A percentile compares a stretch with the other conserved stretches of the same genome.
Evolutionary conservation across 352 stramenopile species (phyloP).

Genomic region (Globisporangium sylvaticum): DNA sequence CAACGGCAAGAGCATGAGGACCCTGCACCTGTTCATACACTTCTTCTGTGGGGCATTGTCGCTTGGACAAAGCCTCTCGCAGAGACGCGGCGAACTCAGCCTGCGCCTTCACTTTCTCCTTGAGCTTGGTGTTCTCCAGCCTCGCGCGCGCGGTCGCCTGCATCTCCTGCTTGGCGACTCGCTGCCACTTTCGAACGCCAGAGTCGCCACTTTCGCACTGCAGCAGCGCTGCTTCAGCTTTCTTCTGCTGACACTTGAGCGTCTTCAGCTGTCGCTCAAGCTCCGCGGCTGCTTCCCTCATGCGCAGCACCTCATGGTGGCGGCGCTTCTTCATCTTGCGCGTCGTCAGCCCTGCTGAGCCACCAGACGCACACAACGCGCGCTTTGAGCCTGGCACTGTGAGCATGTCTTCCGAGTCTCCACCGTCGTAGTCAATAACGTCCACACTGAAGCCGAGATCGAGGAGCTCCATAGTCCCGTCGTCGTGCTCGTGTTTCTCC

Average conservation of each 20-base stretch:
- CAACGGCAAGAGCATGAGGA: not conserved
- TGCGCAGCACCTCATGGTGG: not conserved
- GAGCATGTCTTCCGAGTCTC: not conserved
- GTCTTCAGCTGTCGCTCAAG: not conserved
- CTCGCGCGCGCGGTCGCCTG: constrained; percentile 31
- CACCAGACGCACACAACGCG: not conserved
- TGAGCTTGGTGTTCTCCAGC: constrained; percentile 45
- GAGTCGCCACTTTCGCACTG: not conserved
- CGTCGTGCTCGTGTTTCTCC: not conserved
- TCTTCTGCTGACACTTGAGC: not conserved
- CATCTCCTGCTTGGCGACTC: constrained; percentile 34
- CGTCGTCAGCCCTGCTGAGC: not conserved
- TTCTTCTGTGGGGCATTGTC: constrained; percentile 19
- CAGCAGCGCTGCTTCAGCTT: not conserved
- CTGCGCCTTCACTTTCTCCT: constrained; percentile 36
- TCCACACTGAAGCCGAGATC: not conserved
- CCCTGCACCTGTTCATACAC: not conserved
- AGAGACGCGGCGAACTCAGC: constrained; percentile 33
- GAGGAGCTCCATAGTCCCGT: not conserved
- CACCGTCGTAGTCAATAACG: not conserved
- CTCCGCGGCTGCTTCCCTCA: not conserved
- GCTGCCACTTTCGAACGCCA: constrained; percentile 20
- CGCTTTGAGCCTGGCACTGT: not conserved
- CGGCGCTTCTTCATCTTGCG: not conserved
- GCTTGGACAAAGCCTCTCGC: constrained; percentile 36